Base-by-base conservation (phyloP, 805 yeast genomes). In the Kodamaea kaohsiungensis region DNA sequence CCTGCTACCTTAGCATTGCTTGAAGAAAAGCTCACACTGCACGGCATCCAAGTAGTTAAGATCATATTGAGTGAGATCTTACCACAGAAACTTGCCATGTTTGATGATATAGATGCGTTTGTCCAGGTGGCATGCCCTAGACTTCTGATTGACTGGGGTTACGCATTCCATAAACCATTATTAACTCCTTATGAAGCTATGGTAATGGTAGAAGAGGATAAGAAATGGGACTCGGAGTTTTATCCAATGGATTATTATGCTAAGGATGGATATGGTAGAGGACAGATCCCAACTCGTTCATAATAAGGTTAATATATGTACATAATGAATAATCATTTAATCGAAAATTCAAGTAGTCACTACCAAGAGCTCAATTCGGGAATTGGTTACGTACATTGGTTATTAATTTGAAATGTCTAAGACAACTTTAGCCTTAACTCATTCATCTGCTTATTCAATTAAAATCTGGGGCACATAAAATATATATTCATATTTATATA, bases 101-200 rank as follows among this genome's bases (percentile, higher is more conserved):
- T 95, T 70, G 92, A 90, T 62, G 95, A 90, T 63, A 83, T 93
- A 15, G 99, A 95, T 70, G 96, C 92, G 1, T 95, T 95, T 78
- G 89, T 95, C 12, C 99, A 95, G 70, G 96, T 95, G 2, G 99
- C 99, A 0, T 95, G 99, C 67, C 99, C 99, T 0, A 78, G 99
- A 63, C 74, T 95, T 46, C 90, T 97, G 1, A 93, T 95, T 43
- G 99, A 95, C 69, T 95, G 99, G 99, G 99, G 99, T 0, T 95
- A 95, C 68, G 99, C 99, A 0, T 95, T 95, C 65, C 85, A 85
- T 55, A 89, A 88, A 65, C 99, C 99, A 0, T 73, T 95, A 43
- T 72, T 95, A 54, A 93, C 99, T 0, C 99, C 99, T 0, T 95
- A 95, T 67, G 99, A 95, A 66, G 91, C 97, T 0, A 91, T 89